Base-by-base conservation (phyloP, 2,329 filamentous ascomycete species). In the Sporothrix brasiliensis region DNA sequence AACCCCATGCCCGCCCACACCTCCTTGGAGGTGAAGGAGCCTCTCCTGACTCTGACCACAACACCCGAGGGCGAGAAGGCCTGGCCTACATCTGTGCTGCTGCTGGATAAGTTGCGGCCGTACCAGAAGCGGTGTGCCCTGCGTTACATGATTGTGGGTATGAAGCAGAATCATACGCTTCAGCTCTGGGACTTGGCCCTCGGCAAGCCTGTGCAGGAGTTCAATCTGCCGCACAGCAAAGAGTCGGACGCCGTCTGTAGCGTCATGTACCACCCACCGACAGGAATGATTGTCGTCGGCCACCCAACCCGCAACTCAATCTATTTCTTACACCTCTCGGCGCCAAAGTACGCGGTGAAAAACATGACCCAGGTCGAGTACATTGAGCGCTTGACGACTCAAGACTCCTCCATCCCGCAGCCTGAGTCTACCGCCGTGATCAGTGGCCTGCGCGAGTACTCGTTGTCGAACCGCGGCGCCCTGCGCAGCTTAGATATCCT, bases 211-310 rank as follows among this genome's bases (percentile, higher is more conserved):
- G 95, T 99, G 50, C 94, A 99, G 79, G 95, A 99, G 82, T 90
- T 99, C 79, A 95, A 97, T 79, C 89, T 99, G 70, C 95, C 95
- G 0, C 94, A 99, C 78, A 92, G 92, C 81, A 97, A 95, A 78
- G 94, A 98, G 79, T 96, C 93, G 3, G 94, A 97, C 80, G 93
- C 93, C n/a, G 94, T 98, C 72, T 99, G 95, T 85, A 98, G 94
- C 78, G 91, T 99, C 78, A 90, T 91, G 78, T 99, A 98, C 79
- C 94, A 99, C 79, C 91, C 95, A 6, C 87, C 89, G 73, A 95
- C 94, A 41, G 94, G 94, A 71, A 97, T 98, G 82, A 92, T 99
- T 77, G 89, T 96, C 72, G 91, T 99, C 72, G 96, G 94, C 49
- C 95, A 99, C 77, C 95, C 96, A 13, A 98, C 94, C 1, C 89